Base-by-base conservation (phyloP, 1,284 basidiomycete genomes). In the Neonothopanus nambi region DNA sequence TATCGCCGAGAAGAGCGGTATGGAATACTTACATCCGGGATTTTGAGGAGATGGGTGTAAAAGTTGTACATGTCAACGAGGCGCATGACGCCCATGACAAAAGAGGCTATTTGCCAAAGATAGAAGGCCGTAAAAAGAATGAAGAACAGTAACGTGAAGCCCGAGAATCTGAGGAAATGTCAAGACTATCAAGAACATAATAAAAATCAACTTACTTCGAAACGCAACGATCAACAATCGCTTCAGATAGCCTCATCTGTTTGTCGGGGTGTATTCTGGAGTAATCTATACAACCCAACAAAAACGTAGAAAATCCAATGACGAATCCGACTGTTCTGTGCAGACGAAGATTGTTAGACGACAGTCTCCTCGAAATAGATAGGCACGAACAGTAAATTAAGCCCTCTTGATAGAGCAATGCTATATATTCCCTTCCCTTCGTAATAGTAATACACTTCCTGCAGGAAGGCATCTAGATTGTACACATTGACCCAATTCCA, bases 401-500 rank as follows among this genome's bases (percentile, higher is more conserved):
- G 79, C 12, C 91, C 86, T 47, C 91, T 81, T 4, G 91, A 81
- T 15, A 99, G 78, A 3, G 89, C 91, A 62, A 99, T 99, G 62
- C 93, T 95, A 70, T 90, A 95, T 46, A 97, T 88, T 1, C 96
- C 96, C 65, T 98, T 97, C 30, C 95, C 95, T 62, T 93, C 88
- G 67, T 99, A 99, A 69, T 98, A 99, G 48, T 81, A 79, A 69
- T 99, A 99, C 38, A 93, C 93, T 63, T 98, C 93, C 73, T 96
- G 93, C 28, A 99, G 72, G 70, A 97, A 99, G 6, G 85, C 86
- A 65, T 99, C 96, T 37, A 99, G 79, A 67, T 99, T 96, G 65
- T 93, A 93, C 7, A 98, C 93, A 67, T 99, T 99, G 57, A 97
- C 93, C 97, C 97, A 99, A 59, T 92, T 90, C 97, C 97, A 99